A percentile compares a stretch with the other conserved stretches of the same genome.
These are phyloP conservation scores for Saprolegnia parasitica DNA, from an alignment of 352 stramenopile species.

Conservation along the genomic window DNA sequence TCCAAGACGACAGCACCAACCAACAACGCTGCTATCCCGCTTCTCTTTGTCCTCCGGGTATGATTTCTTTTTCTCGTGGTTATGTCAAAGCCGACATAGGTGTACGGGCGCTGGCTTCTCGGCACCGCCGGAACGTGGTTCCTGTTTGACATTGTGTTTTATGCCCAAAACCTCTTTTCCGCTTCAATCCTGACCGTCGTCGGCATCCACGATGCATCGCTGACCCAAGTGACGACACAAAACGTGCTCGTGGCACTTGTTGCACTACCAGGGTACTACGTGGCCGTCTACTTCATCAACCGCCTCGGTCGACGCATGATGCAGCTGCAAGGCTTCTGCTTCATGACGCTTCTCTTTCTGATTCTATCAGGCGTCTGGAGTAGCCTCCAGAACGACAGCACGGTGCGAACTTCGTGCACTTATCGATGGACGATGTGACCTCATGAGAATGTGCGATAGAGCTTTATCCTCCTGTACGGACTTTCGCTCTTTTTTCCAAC, in stretches of 20 bases:
- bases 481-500: constrained; percentile 76
- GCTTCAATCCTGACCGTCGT: constrained; percentile 60
- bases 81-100: neutral
- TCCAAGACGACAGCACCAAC: constrained; percentile 17
- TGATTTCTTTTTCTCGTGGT: neutral
- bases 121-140: constrained; percentile 78
- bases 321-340: constrained; percentile 64
- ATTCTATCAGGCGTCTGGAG: constrained; percentile 62
- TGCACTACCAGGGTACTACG: constrained; percentile 76
- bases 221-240: constrained; percentile 51
- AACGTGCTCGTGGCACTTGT: constrained; percentile 63
- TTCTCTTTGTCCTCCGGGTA: constrained; percentile 24
- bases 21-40: constrained; percentile 6
- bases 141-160: constrained; percentile 83
- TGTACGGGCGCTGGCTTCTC: constrained; percentile 36
- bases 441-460: constrained; percentile 1
- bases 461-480: constrained; percentile 71
- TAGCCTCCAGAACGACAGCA: constrained; percentile 40
- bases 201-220: constrained; percentile 43
- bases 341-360: constrained; percentile 65
- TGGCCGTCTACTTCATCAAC: constrained; percentile 69
- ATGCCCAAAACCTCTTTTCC: constrained; percentile 74
- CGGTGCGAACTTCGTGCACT: constrained; percentile 30
- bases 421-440: constrained; percentile 1
- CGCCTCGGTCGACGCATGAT: constrained; percentile 61